Conservation (phyloP, 805 yeast genomes). For the Jamesozyma piceae region DNA sequence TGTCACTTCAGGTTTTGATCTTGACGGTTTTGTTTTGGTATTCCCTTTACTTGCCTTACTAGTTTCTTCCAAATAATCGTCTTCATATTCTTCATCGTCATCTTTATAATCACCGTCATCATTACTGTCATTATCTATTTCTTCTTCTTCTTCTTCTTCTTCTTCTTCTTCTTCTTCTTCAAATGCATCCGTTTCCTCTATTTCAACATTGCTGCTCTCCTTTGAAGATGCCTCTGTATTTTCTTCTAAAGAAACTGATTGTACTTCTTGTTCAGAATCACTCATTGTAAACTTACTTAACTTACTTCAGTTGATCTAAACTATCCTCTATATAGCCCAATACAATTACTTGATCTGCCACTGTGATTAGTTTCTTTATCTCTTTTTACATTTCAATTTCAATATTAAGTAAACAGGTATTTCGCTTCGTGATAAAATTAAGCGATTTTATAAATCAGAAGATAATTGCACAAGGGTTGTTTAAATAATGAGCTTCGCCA, state of each 20-base stretch:
- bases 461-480: too few species aligned
- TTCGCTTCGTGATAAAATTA: too few species aligned
- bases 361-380: too few species aligned
- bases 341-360: background rate
- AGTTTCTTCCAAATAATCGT: conserved; percentile 1
- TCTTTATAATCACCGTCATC: conserved; percentile 45
- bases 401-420: too few species aligned
- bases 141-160: conserved; percentile 30
- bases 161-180: conserved; percentile 9
- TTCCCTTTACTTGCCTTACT: background rate
- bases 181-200: conserved; percentile 3
- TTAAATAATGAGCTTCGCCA: too few species aligned
- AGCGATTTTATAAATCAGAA: too few species aligned
- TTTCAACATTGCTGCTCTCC: conserved; percentile 2
- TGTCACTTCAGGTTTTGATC: background rate
- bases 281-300: too few species aligned
- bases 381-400: too few species aligned
- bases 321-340: background rate
- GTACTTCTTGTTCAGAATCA: background rate
- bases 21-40: background rate
- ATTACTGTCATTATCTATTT: conserved; percentile 45
- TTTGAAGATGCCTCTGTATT: conserved; percentile 6
- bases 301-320: too few species aligned
- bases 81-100: conserved; percentile 9
- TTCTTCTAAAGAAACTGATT: conserved; percentile 6